phyloP scores from a whole-genome alignment of 2,329 filamentous ascomycete species.

The Colletotrichum horii region DNA sequence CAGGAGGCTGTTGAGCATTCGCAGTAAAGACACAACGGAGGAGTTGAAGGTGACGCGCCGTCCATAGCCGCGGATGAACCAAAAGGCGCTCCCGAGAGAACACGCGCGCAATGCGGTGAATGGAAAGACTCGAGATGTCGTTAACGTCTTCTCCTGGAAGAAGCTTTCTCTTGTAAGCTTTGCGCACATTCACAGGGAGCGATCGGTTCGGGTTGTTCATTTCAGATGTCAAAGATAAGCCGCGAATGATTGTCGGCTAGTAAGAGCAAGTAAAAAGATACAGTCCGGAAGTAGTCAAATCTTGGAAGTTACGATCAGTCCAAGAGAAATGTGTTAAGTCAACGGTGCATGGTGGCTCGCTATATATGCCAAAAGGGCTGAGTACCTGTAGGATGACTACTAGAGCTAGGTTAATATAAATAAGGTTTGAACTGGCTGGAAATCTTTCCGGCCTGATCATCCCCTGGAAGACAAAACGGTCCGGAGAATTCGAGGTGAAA shows the following conservation, averaged over 20 bases:
- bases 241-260: not conserved
- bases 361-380: too few species aligned
- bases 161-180: not conserved
- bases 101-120: not conserved
- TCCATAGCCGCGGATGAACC: not conserved
- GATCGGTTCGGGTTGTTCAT: not conserved
- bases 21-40: not conserved
- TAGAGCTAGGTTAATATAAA: not conserved
- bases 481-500: not conserved
- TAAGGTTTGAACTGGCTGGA: not conserved
- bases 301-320: not conserved
- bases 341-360: too few species aligned
- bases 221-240: not conserved
- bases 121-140: not conserved
- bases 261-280: not conserved
- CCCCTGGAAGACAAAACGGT: not conserved
- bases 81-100: not conserved
- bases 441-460: not conserved
- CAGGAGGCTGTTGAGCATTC: not conserved
- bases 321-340: not conserved
- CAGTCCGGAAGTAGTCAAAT: not conserved
- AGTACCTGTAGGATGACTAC: too few species aligned
- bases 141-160: not conserved
- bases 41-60: not conserved
- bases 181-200: not conserved